These are phyloP conservation scores for Phytophthora cactorum DNA, from an alignment of 352 stramenopile species.

Conservation along the genomic window DNA sequence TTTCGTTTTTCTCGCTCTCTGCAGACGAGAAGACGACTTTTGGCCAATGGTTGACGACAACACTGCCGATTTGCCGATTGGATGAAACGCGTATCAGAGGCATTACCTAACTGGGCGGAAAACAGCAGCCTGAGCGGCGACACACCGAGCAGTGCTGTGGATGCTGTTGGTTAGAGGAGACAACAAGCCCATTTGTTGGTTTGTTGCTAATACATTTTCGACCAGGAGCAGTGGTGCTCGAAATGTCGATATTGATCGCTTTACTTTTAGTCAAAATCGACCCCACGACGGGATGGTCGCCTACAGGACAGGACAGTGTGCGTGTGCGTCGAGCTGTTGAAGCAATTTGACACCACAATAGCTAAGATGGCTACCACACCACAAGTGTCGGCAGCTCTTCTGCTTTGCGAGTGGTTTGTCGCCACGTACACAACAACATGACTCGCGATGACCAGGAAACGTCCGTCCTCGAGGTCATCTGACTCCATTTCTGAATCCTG, in stretches of 20 bases:
- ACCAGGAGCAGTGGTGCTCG: background rate
- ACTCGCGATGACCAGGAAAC: background rate
- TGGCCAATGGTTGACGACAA: constrained; percentile 2
- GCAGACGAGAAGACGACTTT: background rate
- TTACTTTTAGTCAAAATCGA: background rate
- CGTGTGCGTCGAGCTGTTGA: constrained; percentile 2
- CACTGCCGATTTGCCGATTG: constrained; percentile 13
- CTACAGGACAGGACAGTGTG: background rate
- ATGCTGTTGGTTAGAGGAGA: background rate
- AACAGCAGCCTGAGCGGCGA: background rate
- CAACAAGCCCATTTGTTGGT: background rate
- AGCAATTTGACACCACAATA: constrained; percentile 7
- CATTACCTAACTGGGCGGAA: constrained; percentile 27
- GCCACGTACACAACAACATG: background rate
- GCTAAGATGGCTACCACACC: constrained; percentile 14
- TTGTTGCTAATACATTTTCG: background rate
- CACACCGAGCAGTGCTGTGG: constrained; percentile 9
- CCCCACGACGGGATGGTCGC: constrained; percentile 6
- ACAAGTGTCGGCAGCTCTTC: constrained; percentile 5
- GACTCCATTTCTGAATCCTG: constrained; percentile 1
- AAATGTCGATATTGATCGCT: background rate
- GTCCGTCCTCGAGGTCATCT: background rate
- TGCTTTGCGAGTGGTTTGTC: background rate
- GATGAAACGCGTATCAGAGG: constrained; percentile 1
- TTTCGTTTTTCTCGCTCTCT: constrained; percentile 21